These are phyloP conservation scores for Proliferodiscus dingleyae DNA, from an alignment of 2,329 filamentous ascomycete species.

Conservation along the genomic window DNA sequence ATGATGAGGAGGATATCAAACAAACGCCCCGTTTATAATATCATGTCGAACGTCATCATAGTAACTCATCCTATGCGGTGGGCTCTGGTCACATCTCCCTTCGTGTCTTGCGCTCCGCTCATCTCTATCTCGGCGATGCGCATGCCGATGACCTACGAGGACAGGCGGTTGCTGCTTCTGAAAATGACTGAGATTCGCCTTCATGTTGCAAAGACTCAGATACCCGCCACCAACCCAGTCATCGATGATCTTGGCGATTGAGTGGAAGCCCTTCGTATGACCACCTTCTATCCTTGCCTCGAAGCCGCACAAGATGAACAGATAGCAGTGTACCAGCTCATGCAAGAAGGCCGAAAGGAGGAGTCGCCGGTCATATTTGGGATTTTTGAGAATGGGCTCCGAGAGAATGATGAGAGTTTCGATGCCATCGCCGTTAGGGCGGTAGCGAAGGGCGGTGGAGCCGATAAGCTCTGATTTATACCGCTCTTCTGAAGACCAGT, in stretches of 20 bases:
- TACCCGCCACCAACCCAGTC: slow-evolving; percentile 51
- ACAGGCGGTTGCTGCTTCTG: slow-evolving; percentile 16
- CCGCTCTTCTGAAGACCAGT: slow-evolving; percentile 50
- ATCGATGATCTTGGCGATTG: slow-evolving; percentile 56
- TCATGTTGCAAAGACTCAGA: slow-evolving; percentile 53
- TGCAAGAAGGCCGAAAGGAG: slow-evolving; percentile 62
- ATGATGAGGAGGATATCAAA: too few relatives aligned
- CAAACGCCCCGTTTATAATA: too few relatives aligned
- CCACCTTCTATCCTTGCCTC: slow-evolving; percentile 51
- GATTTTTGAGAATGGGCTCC: slow-evolving; percentile 48
- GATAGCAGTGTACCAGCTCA: slow-evolving; percentile 62
- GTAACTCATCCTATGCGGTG: too few relatives aligned
- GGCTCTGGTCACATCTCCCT: too few relatives aligned
- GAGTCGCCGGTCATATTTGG: slow-evolving; percentile 50
- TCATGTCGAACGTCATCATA: too few relatives aligned
- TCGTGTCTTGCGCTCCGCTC: background rate
- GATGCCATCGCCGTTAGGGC: slow-evolving; percentile 41
- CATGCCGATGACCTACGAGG: too few relatives aligned
- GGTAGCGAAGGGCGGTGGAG: slow-evolving; percentile 52
- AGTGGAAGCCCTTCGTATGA: slow-evolving; percentile 55
- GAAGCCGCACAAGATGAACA: slow-evolving; percentile 59
- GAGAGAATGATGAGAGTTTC: slow-evolving; percentile 61
- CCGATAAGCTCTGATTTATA: slow-evolving; percentile 55
- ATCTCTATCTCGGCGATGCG: background rate
- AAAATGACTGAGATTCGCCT: slow-evolving; percentile 56